These are phyloP conservation scores for Saussurea involucrata DNA, from an alignment of 129 eudicot genomes.

Conservation along the genomic window DNA sequence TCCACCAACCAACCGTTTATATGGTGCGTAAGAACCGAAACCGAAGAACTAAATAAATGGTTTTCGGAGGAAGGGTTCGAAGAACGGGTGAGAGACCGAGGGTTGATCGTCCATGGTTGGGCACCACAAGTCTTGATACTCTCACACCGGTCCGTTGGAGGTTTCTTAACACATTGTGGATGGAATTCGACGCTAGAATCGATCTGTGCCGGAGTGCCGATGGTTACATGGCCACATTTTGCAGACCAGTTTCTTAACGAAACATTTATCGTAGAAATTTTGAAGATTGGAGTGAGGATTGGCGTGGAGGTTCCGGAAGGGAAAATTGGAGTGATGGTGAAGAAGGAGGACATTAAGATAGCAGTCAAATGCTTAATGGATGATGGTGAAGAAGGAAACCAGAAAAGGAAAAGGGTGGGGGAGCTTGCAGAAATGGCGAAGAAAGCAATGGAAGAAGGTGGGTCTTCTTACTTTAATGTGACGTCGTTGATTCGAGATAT, in stretches of 20 bases:
- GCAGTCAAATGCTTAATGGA: constrained; percentile 36
- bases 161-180: constrained; percentile 53
- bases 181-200: constrained; percentile 61
- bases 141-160: constrained; percentile 45
- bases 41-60: constrained; percentile 43
- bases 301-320: constrained; percentile 27
- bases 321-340: constrained; percentile 39
- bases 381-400: constrained; percentile 31
- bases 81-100: constrained; percentile 37
- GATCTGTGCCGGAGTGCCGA: constrained; percentile 43
- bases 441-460: constrained; percentile 39
- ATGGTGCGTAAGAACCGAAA: constrained; percentile 27
- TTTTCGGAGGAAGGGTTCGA: constrained; percentile 30
- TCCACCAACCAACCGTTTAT: constrained; percentile 43
- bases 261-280: constrained; percentile 31
- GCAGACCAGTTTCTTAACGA: constrained; percentile 58
- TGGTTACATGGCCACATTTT: constrained; percentile 62
- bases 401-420: constrained; percentile 26
- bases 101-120: constrained; percentile 49
- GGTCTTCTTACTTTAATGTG: constrained; percentile 35
- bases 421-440: constrained; percentile 45
- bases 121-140: constrained; percentile 54
- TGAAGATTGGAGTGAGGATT: constrained; percentile 40
- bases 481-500: constrained; percentile 20
- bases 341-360: constrained; percentile 28